Evolutionary conservation across 164 flowering plant species (phyloP), one percentile per base, ranked within the genome.

Genomic region (Annona cherimola): DNA sequence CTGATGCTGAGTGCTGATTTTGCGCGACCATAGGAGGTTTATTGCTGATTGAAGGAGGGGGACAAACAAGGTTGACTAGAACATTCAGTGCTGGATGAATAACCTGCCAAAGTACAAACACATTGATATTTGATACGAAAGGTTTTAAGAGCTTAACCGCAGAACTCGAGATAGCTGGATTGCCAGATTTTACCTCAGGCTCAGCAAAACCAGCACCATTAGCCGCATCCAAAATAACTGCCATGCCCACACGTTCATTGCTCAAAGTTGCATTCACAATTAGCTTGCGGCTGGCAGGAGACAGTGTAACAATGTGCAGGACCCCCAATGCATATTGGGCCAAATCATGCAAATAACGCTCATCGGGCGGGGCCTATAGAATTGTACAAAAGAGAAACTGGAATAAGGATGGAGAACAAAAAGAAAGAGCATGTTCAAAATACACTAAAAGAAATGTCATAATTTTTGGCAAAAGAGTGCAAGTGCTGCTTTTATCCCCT

Each of bases 261-360:
- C 96, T 91, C 69, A 95, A 75, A 45, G 90, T 85, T 66, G 95
- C 91, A 87, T 77, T 87, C 0, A 95, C 89, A 75, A 95, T 84
- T 80, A 78, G 78, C 81, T 87, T 93, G 70, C 98, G 96, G 78
- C 96, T 85, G 74, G 78, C 80, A 46, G 94, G 93, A 40, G 87
- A 93, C 78, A 93, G 76, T 35, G 98, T 91, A 26, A 93, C 91
- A 77, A 95, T 90, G 72, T 93, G 98, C 76, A 95, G 77, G 70
- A 95, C 93, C 77, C 98, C 96, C 78, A 95, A 79, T n/a, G 99
- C 97, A 88, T 93, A 93, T 76, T 95, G 99, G 80, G 91, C 97
- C 84, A 93, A 82, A 75, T 95, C 99, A 73, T 89, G 98, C 89
- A 95, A 81, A 78, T 91, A 93, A 11, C 99, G 91, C 66, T 95